Conservation (phyloP, 768 basidiomycete species). For the Serendipita sp. region DNA sequence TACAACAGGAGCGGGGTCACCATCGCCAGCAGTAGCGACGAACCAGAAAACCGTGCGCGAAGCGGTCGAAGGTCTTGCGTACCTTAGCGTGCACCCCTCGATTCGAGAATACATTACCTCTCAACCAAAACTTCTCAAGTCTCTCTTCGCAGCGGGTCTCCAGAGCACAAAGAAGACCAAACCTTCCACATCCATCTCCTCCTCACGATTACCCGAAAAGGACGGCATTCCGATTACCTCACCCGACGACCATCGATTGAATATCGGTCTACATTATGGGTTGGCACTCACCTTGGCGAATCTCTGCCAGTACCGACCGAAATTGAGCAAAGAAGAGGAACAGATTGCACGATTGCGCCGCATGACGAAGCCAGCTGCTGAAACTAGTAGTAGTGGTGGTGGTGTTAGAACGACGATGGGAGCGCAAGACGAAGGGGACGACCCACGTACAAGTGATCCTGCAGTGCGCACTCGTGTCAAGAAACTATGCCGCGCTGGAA, state of each 20-base stretch:
- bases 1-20: too few relatives aligned
- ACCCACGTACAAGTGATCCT: conserved; percentile 18
- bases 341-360: conserved; percentile 65
- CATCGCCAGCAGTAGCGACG: neutral
- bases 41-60: conserved; percentile 23
- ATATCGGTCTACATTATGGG: conserved; percentile 50
- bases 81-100: conserved; percentile 47
- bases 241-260: conserved; percentile 19
- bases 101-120: conserved; percentile 48
- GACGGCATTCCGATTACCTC: conserved; percentile 8
- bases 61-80: conserved; percentile 73
- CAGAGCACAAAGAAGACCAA: conserved; percentile 23
- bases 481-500: conserved; percentile 42
- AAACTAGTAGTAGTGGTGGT: conserved; percentile 15
- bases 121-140: conserved; percentile 36
- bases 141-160: conserved; percentile 43
- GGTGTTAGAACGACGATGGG: conserved; percentile 11
- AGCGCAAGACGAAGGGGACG: conserved; percentile 17
- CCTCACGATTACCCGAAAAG: conserved; percentile 5
- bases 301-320: conserved; percentile 51
- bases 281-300: conserved; percentile 61
- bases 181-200: conserved; percentile 9
- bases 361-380: conserved; percentile 40
- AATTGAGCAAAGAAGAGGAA: conserved; percentile 59
- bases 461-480: conserved; percentile 48